Percentiles rank a stretch among this genome's conserved stretches.
Conservation (phyloP, 1,284 basidiomycete genomes). For the Cryptococcus sp. region DNA sequence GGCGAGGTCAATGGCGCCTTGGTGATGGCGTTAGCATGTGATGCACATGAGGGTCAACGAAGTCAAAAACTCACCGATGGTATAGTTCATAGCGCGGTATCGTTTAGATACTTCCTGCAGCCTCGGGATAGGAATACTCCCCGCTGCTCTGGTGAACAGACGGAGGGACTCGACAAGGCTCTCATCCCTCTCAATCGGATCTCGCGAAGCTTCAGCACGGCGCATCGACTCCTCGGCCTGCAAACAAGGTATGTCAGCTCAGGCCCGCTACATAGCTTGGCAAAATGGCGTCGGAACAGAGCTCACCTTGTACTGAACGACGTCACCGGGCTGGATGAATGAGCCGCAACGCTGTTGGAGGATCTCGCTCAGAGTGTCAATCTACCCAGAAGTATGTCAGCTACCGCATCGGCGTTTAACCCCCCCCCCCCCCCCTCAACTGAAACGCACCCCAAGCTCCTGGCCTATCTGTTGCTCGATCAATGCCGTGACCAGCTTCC, state of each 20-base stretch:
- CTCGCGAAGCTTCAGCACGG: slow-evolving; percentile 78
- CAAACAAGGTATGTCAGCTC: slow-evolving; percentile 1
- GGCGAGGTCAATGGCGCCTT: slow-evolving; percentile 82
- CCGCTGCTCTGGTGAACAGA: slow-evolving; percentile 81
- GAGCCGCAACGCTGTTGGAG: slow-evolving; percentile 92
- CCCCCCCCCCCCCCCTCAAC: not conserved
- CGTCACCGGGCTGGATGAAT: slow-evolving; percentile 97
- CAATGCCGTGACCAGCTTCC: slow-evolving; percentile 86
- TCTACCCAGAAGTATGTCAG: slow-evolving; percentile 54
- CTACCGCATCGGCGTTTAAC: not conserved
- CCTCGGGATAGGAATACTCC: slow-evolving; percentile 77
- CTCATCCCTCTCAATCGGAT: slow-evolving; percentile 66
- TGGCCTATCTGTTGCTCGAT: slow-evolving; percentile 98
- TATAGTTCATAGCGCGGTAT: slow-evolving; percentile 77
- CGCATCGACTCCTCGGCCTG: slow-evolving; percentile 91
- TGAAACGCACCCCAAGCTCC: slow-evolving; percentile 71
- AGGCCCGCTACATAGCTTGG: not conserved
- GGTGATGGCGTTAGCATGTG: not conserved
- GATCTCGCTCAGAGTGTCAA: slow-evolving; percentile 92
- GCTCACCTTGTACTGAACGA: slow-evolving; percentile 88
- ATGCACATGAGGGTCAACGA: not conserved
- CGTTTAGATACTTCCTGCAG: slow-evolving; percentile 79
- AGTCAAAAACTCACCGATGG: slow-evolving; percentile 58
- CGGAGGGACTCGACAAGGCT: slow-evolving; percentile 77
- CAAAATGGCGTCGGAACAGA: not conserved